These are phyloP conservation scores for Eragrostis curvula DNA, from an alignment of 176 grass and related monocot species.

Conservation along the genomic window DNA sequence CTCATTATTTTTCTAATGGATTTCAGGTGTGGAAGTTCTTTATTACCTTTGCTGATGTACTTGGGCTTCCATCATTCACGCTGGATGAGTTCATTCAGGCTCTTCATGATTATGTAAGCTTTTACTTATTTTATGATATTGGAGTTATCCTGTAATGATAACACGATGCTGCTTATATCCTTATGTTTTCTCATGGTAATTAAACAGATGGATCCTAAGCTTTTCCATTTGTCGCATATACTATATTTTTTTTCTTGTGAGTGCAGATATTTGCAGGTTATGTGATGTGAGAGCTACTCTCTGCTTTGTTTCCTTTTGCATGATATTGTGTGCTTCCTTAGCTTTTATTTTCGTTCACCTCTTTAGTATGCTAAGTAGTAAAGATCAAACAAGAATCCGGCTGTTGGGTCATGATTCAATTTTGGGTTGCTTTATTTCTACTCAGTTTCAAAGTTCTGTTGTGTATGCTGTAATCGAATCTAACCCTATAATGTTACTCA, in stretches of 20 bases:
- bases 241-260: slow-evolving; percentile 6
- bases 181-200: slow-evolving; percentile 12
- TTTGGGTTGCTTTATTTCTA: not conserved
- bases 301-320: slow-evolving; percentile 11
- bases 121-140: slow-evolving; percentile 19
- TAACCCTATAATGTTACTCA: slow-evolving; percentile 19
- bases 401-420: slow-evolving; percentile 7
- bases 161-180: slow-evolving; percentile 22
- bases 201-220: not conserved
- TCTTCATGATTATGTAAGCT: slow-evolving; percentile 99
- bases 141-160: slow-evolving; percentile 13
- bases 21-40: slow-evolving; percentile 98
- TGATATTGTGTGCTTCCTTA: slow-evolving; percentile 3
- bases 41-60: slow-evolving; percentile 85
- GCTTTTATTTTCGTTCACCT: not conserved
- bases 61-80: slow-evolving; percentile 89
- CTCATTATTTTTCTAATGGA: slow-evolving; percentile 35
- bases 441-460: slow-evolving; percentile 12
- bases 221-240: not conserved
- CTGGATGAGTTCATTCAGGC: slow-evolving; percentile 95
- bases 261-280: not conserved
- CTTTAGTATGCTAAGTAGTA: slow-evolving; percentile 22
- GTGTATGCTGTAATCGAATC: not conserved
- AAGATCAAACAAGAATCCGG: slow-evolving; percentile 5
- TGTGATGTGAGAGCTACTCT: not conserved